These are phyloP conservation scores for Ascochyta fabae DNA, from an alignment of 2,329 filamentous ascomycete species.

Conservation along the genomic window DNA sequence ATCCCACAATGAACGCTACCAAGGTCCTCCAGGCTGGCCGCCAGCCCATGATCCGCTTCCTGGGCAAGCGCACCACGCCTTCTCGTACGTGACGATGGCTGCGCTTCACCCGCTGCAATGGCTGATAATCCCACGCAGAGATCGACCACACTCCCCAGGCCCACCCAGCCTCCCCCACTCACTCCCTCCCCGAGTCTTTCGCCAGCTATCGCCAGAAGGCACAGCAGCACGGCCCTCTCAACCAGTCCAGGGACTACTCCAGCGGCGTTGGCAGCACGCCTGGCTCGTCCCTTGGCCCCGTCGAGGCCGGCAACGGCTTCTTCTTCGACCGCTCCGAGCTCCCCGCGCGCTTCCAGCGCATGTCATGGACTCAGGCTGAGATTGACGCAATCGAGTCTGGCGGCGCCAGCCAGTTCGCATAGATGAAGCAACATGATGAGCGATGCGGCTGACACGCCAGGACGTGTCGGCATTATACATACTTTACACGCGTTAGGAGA, in stretches of 20 bases:
- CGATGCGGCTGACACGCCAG: slow-evolving; percentile 20
- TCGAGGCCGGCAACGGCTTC: slow-evolving; percentile 73
- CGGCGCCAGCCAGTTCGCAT: slow-evolving; percentile 72
- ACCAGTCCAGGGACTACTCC: slow-evolving; percentile 39
- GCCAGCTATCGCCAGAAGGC: slow-evolving; percentile 79
- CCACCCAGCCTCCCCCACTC: slow-evolving; percentile 74
- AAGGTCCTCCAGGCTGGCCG: slow-evolving; percentile 54
- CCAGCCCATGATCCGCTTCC: slow-evolving; percentile 60
- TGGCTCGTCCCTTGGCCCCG: slow-evolving; percentile 74
- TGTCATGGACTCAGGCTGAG: slow-evolving; percentile 77
- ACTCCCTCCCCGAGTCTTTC: slow-evolving; percentile 72
- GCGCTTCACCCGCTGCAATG: not conserved
- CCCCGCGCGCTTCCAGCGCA: slow-evolving; percentile 79
- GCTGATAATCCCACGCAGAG: slow-evolving; percentile 56
- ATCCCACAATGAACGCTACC: slow-evolving; percentile 54
- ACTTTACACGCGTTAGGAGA: slow-evolving; percentile 22
- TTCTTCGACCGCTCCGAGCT: slow-evolving; percentile 91
- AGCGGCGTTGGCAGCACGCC: slow-evolving; percentile 64
- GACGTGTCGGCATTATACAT: slow-evolving; percentile 29
- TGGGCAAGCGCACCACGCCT: slow-evolving; percentile 57
- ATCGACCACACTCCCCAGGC: slow-evolving; percentile 76
- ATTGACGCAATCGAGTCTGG: slow-evolving; percentile 97
- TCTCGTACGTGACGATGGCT: slow-evolving; percentile 45
- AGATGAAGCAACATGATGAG: slow-evolving; percentile 25
- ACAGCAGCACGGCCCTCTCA: slow-evolving; percentile 77